Evolutionary conservation across 805 yeast species (phyloP), one percentile per base, ranked within the genome.

Genomic region (Zygosaccharomyces gambellarensis): DNA sequence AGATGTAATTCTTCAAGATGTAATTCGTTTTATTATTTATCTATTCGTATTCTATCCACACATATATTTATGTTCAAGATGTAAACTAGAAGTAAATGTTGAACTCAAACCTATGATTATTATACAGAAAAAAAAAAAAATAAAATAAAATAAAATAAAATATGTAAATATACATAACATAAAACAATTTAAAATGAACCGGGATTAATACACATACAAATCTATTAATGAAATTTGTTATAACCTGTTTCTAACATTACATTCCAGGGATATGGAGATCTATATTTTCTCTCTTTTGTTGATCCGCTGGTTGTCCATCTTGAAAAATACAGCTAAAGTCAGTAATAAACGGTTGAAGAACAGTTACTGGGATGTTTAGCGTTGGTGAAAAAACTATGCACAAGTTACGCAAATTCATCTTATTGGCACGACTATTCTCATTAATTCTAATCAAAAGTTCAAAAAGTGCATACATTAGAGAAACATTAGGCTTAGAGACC

Each of bases 341-440:
- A 39, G 76, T 77, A 48, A 87, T 72, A 46, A 85, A 76, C 11
- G 80, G 75, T 36, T 76, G 75, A 39, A 87, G 70, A 9, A 85
- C 73, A 46, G 78, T 81, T 12, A 82, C 73, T 0, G 90, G 80
- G 42, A 87, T 71, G 54, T 83, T 83, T 56, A 87, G 71, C 0
- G 95, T 87, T 2, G 95, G 94, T 4, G 88, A 85, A 62, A 87
- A 86, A 4, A 87, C 94, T 62, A 87, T 87, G 59, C 89, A 82
- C 47, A 82, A 70, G 60, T 94, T 92, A 56, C 86, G 75, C 50
- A 86, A 69, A 51, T 84, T 85, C 99, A 92, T 92, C 67, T 89
- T 83, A 70, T 90, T 92, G 50, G 71, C 68, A 11, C 78, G 77
- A 51, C 74, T 76, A 57, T 83, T 77, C 39, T 78, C 73, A 43